Conservation (phyloP, 2,329 filamentous ascomycete species). For the Zymoseptoria brevis region DNA sequence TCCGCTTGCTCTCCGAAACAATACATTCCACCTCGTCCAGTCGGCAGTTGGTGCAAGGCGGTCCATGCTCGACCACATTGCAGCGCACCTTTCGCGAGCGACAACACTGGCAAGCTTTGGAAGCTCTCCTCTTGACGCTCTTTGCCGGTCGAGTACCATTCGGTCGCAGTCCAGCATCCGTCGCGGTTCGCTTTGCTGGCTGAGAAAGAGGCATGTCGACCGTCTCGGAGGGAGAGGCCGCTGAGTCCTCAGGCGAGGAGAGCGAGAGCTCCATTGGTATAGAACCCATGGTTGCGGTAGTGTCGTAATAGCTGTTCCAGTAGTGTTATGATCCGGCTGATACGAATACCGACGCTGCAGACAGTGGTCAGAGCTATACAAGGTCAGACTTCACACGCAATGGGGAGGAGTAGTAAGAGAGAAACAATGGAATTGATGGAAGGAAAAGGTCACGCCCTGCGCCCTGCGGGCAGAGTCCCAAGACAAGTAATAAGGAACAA, state of each 20-base stretch:
- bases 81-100: constrained; percentile 84
- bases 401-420: constrained; percentile 3
- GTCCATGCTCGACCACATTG: constrained; percentile 80
- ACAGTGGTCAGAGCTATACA: background rate
- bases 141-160: constrained; percentile 40
- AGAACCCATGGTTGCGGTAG: constrained; percentile 15
- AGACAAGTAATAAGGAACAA: constrained; percentile 3
- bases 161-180: constrained; percentile 47
- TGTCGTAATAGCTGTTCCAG: background rate
- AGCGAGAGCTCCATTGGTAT: constrained; percentile 15
- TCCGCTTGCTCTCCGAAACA: constrained; percentile 65
- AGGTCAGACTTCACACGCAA: no score
- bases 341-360: background rate
- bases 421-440: no score
- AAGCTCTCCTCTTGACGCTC: constrained; percentile 74
- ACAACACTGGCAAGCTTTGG: constrained; percentile 83
- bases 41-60: constrained; percentile 80
- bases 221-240: constrained; percentile 24
- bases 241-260: constrained; percentile 21
- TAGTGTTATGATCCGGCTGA: background rate
- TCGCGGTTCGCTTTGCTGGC: constrained; percentile 47
- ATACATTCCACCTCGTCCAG: constrained; percentile 70
- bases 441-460: background rate
- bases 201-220: constrained; percentile 14
- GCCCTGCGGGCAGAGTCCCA: background rate